Percentiles rank a stretch among this genome's conserved stretches.
Conservation (phyloP, 768 basidiomycete genomes). For the Hygrocybe coccinea region DNA sequence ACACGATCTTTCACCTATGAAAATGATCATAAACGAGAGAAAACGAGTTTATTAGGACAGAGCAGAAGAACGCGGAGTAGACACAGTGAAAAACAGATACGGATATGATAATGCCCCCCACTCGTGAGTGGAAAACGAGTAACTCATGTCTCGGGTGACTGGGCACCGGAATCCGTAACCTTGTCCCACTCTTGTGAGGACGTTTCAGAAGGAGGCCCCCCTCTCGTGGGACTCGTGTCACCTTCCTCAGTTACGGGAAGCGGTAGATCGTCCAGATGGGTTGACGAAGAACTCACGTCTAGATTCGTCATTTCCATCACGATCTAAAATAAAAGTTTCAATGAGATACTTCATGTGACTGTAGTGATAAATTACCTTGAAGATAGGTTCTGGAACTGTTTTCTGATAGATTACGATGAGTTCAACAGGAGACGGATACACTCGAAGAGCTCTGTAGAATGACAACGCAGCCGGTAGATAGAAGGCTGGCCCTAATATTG, state of each 20-base stretch:
- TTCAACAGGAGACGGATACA: slow-evolving; percentile 93
- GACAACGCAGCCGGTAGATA: slow-evolving; percentile 77
- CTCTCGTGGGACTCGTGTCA: slow-evolving; percentile 55
- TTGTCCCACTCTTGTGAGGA: slow-evolving; percentile 91
- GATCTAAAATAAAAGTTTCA: slow-evolving; percentile 35
- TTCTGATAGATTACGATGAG: slow-evolving; percentile 93
- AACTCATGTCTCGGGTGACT: slow-evolving; percentile 40
- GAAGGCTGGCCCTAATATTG: slow-evolving; percentile 61
- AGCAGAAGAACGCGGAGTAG: slow-evolving; percentile 16
- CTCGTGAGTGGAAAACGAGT: slow-evolving; percentile 8
- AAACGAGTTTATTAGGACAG: slow-evolving; percentile 60
- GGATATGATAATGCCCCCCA: slow-evolving; percentile 2
- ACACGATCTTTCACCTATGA: slow-evolving; percentile 59
- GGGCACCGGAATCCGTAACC: slow-evolving; percentile 68
- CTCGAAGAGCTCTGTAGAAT: slow-evolving; percentile 90
- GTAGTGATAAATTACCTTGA: slow-evolving; percentile 50
- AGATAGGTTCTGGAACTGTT: slow-evolving; percentile 75
- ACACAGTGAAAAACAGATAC: slow-evolving; percentile 11
- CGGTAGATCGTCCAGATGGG: slow-evolving; percentile 18
- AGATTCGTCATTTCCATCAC: slow-evolving; percentile 82
- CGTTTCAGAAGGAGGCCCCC: slow-evolving; percentile 75
- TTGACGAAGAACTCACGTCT: slow-evolving; percentile 74
- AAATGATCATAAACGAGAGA: slow-evolving; percentile 20
- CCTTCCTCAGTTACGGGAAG: slow-evolving; percentile 39
- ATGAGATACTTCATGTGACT: neutral